Base-by-base conservation (phyloP, 306 rosid genomes). In the Luffa acutangula region DNA sequence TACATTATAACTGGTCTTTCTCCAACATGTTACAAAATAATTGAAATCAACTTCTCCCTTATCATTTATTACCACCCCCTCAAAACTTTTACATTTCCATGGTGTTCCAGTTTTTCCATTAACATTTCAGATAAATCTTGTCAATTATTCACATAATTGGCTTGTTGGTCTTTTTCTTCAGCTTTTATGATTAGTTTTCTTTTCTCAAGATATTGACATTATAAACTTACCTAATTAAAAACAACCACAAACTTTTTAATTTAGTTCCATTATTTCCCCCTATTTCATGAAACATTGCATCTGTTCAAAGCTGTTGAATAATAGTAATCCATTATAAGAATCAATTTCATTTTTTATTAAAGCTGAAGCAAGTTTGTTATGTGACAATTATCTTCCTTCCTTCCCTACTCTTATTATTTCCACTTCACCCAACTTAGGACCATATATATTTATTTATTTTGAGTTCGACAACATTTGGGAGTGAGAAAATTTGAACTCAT, bases 351-450 rank as follows among this genome's bases (percentile, higher is more conserved):
- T 71, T 45, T 71, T 71, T 45, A 71, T 45, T 71, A 71, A 71
- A 71, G 56, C 37, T 46, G 76, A 71, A 71, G 76, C 41, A 71
- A 71, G 56, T 71, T 71, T 46, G 76, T 71, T 71, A 45, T 71
- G 76, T 21, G 76, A n/a, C 69, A 25, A 25, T 25, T 65, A 65
- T 14, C 46, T 63, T 34, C 43, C 70, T 34, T 63, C 18, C 46
- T 36, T 37, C 72, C 45, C 70, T 20, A 63, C 43, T 15, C 60
- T 73, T 48, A 48, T 48, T 13, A 72, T 48, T 45, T 72, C 77
- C 56, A 71, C 76, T 71, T 71, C 18, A 71, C 57, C 57, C 45
- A 71, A 45, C 56, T 21, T n/a, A 45, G 17, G 18, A n/a, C 76
- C 56, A n/a, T 69, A 42, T 67, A 43, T 43, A 3, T 42, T 69